Percentiles rank a stretch among this genome's conserved stretches.
These are phyloP conservation scores for Iris macrosiphon DNA, from an alignment of 106 monocot genomes.

Conservation along the genomic window DNA sequence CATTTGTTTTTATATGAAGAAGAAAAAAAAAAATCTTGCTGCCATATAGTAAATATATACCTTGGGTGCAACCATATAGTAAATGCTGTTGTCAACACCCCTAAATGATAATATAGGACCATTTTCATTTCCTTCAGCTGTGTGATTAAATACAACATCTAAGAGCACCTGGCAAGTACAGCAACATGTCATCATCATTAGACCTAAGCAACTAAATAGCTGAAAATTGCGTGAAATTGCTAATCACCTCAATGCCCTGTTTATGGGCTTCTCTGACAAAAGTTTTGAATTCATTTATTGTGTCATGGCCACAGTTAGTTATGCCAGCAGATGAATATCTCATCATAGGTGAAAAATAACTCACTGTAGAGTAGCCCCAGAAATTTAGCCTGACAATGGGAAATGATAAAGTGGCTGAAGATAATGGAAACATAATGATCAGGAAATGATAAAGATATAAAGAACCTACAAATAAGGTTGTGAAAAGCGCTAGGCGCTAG, in stretches of 20 bases:
- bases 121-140: slow-evolving; percentile 93
- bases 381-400: slow-evolving; percentile 55
- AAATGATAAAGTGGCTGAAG: background rate
- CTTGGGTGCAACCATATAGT: slow-evolving; percentile 82
- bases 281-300: slow-evolving; percentile 82
- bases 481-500: no score
- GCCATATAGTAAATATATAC: no score
- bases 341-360: slow-evolving; percentile 89
- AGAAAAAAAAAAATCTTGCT: no score
- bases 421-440: background rate
- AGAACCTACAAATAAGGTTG: no score
- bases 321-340: slow-evolving; percentile 80
- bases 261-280: slow-evolving; percentile 90
- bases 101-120: slow-evolving; percentile 90
- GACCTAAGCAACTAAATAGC: background rate
- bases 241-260: slow-evolving; percentile 75
- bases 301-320: slow-evolving; percentile 55
- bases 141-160: slow-evolving; percentile 98
- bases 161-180: slow-evolving; percentile 53
- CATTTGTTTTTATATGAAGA: no score
- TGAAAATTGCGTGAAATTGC: background rate
- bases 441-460: background rate
- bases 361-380: slow-evolving; percentile 94
- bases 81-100: slow-evolving; percentile 83
- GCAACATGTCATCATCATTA: background rate